Percentiles rank a stretch among this genome's conserved stretches.
Conservation (phyloP, 2,329 filamentous ascomycete species). For the Paracorniculantispora psalliotae region DNA sequence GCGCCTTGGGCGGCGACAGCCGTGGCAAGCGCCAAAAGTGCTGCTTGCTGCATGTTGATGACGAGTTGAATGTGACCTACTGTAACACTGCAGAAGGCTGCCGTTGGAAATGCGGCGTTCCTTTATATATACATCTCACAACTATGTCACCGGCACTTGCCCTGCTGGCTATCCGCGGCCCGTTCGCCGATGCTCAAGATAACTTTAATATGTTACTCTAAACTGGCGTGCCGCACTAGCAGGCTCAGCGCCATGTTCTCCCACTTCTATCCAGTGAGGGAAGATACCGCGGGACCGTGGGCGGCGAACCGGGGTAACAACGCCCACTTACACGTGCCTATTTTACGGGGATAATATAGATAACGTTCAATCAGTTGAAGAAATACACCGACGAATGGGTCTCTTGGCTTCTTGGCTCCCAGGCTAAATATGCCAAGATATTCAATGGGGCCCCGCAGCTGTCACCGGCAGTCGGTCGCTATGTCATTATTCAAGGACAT, state of each 20-base stretch:
- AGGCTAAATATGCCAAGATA: neutral
- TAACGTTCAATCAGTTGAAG: neutral
- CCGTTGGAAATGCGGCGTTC: neutral
- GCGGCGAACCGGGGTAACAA: neutral
- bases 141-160: neutral
- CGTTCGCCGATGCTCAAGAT: neutral
- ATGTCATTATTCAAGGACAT: neutral
- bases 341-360: neutral
- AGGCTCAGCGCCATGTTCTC: neutral
- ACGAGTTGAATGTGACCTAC: too few species aligned
- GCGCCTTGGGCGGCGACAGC: neutral
- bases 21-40: neutral
- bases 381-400: neutral
- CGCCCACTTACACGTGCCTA: neutral
- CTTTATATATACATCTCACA: neutral
- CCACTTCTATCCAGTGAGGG: neutral
- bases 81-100: too few species aligned
- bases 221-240: neutral
- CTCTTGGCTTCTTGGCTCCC: slow-evolving; percentile 4
- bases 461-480: neutral
- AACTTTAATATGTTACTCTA: neutral
- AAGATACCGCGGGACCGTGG: slow-evolving; percentile 10
- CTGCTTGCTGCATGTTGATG: neutral
- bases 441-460: neutral
- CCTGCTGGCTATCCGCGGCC: neutral